These are phyloP conservation scores for Mrakia hoshinonis DNA, from an alignment of 768 basidiomycete species.

Conservation along the genomic window DNA sequence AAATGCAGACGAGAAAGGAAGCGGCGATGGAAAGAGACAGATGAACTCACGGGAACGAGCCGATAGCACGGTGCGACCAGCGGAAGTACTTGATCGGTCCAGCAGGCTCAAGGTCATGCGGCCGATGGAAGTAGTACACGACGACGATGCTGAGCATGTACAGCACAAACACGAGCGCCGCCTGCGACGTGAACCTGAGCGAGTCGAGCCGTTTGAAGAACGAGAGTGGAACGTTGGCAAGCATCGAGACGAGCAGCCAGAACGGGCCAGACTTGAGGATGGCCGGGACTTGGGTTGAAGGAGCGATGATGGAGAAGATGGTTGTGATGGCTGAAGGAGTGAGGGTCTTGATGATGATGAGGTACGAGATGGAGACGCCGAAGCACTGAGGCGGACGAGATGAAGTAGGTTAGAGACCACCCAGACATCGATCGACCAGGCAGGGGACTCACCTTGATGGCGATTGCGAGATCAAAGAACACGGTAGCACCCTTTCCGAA, in stretches of 20 bases:
- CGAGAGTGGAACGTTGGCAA: constrained; percentile 42
- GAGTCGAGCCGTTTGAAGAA: constrained; percentile 29
- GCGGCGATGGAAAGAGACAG: neutral
- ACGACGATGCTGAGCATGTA: constrained; percentile 58
- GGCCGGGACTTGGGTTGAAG: constrained; percentile 43
- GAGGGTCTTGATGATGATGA: constrained; percentile 76
- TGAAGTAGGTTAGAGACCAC: constrained; percentile 1
- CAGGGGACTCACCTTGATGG: constrained; percentile 35
- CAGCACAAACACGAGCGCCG: constrained; percentile 23
- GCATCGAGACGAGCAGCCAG: constrained; percentile 75
- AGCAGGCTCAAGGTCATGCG: constrained; percentile 50
- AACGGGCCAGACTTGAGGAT: constrained; percentile 51
- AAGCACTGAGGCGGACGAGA: constrained; percentile 7
- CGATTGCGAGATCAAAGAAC: constrained; percentile 42
- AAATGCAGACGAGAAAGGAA: neutral
- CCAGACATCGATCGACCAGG: neutral
- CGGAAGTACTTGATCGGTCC: constrained; percentile 53
- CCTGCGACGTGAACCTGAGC: constrained; percentile 28
- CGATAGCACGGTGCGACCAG: constrained; percentile 19
- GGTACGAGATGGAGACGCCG: constrained; percentile 44
- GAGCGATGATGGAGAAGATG: constrained; percentile 55
- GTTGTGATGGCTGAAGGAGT: constrained; percentile 55
- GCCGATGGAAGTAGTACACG: constrained; percentile 65
- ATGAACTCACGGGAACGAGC: constrained; percentile 19
- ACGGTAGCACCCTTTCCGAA: constrained; percentile 72